A percentile compares a stretch with the other conserved stretches of the same genome.
phyloP scores from a whole-genome alignment of 2,329 filamentous ascomycete species.

The Pseudogymnoascus sp. region DNA sequence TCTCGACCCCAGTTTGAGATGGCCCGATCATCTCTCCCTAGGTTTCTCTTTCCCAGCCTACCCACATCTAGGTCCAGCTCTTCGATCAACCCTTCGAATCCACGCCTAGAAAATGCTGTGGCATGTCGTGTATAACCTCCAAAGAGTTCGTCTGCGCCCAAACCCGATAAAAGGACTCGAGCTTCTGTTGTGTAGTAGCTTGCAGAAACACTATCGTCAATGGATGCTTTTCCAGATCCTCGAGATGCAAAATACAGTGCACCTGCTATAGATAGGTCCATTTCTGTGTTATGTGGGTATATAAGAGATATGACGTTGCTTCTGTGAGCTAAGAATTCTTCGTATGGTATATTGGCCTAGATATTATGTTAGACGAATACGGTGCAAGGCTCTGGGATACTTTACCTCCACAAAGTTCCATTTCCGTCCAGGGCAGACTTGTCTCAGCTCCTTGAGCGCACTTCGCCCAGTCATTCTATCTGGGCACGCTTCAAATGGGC shows the following conservation, averaged over 20 bases:
- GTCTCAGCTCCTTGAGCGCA: constrained; percentile 66
- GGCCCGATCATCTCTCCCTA: constrained; percentile 86
- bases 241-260: constrained; percentile 93
- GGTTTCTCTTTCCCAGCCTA: constrained; percentile 83
- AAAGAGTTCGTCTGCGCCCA: constrained; percentile 94
- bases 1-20: constrained; percentile 86
- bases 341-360: constrained; percentile 72
- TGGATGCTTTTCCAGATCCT: constrained; percentile 43
- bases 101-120: constrained; percentile 60
- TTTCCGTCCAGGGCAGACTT: constrained; percentile 56
- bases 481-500: constrained; percentile 72
- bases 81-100: constrained; percentile 63
- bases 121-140: constrained; percentile 84
- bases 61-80: constrained; percentile 81
- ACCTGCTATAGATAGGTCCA: constrained; percentile 91
- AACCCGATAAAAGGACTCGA: constrained; percentile 78
- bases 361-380: constrained; percentile 14
- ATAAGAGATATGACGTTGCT: constrained; percentile 67
- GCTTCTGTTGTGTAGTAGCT: constrained; percentile 57
- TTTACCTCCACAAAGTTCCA: constrained; percentile 77
- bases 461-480: constrained; percentile 80
- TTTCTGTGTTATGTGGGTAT: constrained; percentile 91
- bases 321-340: constrained; percentile 62
- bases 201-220: constrained; percentile 12
- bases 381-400: constrained; percentile 5